Conservation (phyloP, 106 monocot species). For the Platanthera guangdongensis region DNA sequence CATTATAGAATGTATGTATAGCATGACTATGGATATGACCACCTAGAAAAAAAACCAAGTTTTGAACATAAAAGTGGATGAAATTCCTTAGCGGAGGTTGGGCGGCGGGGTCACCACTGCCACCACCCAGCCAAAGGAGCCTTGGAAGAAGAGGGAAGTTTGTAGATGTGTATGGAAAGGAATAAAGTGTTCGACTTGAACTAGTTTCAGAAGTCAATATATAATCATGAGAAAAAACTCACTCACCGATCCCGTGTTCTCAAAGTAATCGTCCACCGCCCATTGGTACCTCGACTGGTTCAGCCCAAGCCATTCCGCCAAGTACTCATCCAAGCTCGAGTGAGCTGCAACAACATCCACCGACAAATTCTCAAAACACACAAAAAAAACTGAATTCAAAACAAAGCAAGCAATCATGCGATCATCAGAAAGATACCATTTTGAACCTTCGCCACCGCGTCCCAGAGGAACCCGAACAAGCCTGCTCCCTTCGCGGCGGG, state of each 20-base stretch:
- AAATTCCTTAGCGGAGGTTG: no score
- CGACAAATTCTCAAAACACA: neutral
- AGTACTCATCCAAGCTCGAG: constrained; percentile 77
- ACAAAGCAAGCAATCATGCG: neutral
- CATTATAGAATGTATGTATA: no score
- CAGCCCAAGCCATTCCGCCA: constrained; percentile 81
- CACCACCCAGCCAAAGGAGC: no score
- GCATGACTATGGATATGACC: neutral
- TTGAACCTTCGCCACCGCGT: constrained; percentile 65
- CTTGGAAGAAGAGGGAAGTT: neutral
- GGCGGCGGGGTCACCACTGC: no score
- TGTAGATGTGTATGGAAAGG: neutral
- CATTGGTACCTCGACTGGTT: constrained; percentile 93
- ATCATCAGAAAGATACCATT: constrained; percentile 44
- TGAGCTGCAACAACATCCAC: constrained; percentile 45
- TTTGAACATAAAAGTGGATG: neutral
- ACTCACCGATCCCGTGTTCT: constrained; percentile 54
- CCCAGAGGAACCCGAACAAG: constrained; percentile 62
- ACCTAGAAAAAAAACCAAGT: neutral
- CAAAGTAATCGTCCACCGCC: constrained; percentile 89
- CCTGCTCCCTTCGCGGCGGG: constrained; percentile 9
- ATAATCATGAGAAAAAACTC: neutral
- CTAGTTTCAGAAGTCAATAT: neutral
- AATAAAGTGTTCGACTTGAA: no score
- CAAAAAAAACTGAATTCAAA: constrained; percentile 1